Evolutionary conservation across 345 rosid genomes (phyloP).

Genomic region (Gossypium herbaceum): DNA sequence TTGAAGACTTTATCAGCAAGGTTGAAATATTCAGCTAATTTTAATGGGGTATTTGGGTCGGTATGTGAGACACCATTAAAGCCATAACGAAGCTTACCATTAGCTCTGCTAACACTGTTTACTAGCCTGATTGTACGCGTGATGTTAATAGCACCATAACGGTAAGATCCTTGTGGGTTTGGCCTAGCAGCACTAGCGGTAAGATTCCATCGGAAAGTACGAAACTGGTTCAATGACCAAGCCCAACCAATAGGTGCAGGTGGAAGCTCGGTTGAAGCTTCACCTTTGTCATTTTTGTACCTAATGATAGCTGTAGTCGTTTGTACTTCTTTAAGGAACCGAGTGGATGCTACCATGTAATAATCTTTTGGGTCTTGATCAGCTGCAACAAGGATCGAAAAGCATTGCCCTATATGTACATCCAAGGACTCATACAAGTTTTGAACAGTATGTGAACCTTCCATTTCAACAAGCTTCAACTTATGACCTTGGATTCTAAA

Average conservation of each 20-base stretch:
- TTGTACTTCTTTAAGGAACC: slow-evolving; percentile 41
- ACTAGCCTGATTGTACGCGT: slow-evolving; percentile 60
- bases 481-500: slow-evolving; percentile 61
- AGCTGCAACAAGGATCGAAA: slow-evolving; percentile 46
- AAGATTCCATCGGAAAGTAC: slow-evolving; percentile 73
- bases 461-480: slow-evolving; percentile 67
- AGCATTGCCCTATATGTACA: slow-evolving; percentile 66
- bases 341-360: slow-evolving; percentile 56
- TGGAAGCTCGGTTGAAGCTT: slow-evolving; percentile 46
- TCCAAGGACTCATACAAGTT: slow-evolving; percentile 62
- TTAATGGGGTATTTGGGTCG: slow-evolving; percentile 53
- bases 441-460: slow-evolving; percentile 65
- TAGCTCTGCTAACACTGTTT: slow-evolving; percentile 39
- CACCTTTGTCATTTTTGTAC: slow-evolving; percentile 39
- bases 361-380: slow-evolving; percentile 52
- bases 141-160: slow-evolving; percentile 59
- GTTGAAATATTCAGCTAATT: slow-evolving; percentile 62
- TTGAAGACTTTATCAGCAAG: slow-evolving; percentile 47
- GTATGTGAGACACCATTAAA: slow-evolving; percentile 60
- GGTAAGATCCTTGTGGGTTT: slow-evolving; percentile 86
- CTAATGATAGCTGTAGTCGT: slow-evolving; percentile 42
- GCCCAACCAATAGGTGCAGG: slow-evolving; percentile 60
- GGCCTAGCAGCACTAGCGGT: slow-evolving; percentile 81
- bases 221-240: slow-evolving; percentile 73
- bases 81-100: slow-evolving; percentile 55